These are phyloP conservation scores for Tylopilus intermedius DNA, from an alignment of 768 basidiomycete species.

Conservation along the genomic window DNA sequence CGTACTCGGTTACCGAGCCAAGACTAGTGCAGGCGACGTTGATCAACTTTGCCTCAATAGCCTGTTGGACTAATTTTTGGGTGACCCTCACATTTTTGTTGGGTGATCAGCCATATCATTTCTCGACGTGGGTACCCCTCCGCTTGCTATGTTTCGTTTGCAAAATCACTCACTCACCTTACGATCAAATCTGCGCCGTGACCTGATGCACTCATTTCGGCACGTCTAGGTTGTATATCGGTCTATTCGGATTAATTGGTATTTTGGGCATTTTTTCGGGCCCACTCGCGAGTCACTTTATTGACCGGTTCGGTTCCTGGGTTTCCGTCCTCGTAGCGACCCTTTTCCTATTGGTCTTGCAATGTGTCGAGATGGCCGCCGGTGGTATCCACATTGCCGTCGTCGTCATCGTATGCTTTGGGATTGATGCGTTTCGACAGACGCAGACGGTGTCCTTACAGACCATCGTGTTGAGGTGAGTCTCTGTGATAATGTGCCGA, in stretches of 20 bases:
- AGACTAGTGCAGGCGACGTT: constrained; percentile 34
- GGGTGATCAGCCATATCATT: constrained; percentile 37
- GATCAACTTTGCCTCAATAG: constrained; percentile 26
- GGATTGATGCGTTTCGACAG: constrained; percentile 40
- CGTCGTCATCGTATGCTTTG: constrained; percentile 37
- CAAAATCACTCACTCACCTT: background rate
- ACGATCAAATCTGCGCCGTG: background rate
- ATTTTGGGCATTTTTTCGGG: constrained; percentile 34
- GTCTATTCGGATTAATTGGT: constrained; percentile 46
- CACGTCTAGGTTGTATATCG: constrained; percentile 31
- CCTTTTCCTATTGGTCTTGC: constrained; percentile 24
- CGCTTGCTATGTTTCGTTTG: background rate
- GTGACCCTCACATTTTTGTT: constrained; percentile 45
- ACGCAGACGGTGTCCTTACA: constrained; percentile 35
- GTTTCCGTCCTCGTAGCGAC: constrained; percentile 35
- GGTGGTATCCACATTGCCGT: constrained; percentile 37
- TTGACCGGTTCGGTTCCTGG: constrained; percentile 38
- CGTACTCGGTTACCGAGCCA: constrained; percentile 37
- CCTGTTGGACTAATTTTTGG: constrained; percentile 34
- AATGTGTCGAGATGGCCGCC: constrained; percentile 32
- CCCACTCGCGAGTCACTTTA: constrained; percentile 24
- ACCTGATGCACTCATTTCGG: background rate
- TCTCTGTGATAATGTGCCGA: background rate
- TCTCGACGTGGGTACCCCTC: constrained; percentile 25
- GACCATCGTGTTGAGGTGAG: constrained; percentile 23